Conservation (phyloP, 177 flowering plant species). For the Tripterygium wilfordii region DNA sequence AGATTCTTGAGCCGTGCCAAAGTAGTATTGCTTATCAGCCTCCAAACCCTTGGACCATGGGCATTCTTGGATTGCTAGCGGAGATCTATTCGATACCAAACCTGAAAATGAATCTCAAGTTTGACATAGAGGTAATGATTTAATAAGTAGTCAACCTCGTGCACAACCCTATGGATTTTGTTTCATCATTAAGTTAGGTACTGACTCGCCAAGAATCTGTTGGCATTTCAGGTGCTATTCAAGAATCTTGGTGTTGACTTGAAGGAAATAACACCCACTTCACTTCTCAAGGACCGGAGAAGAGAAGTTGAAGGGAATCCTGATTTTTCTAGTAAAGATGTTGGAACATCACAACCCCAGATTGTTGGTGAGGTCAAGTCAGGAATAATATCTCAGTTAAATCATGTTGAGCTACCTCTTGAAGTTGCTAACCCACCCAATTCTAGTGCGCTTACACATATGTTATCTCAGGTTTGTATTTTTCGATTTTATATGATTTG, state of each 20-base stretch:
- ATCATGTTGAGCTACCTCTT: constrained; percentile 73
- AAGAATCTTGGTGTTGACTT: constrained; percentile 82
- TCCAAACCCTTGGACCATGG: constrained; percentile 99
- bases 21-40: constrained; percentile 87
- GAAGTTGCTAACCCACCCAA: constrained; percentile 59
- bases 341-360: constrained; percentile 61
- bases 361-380: constrained; percentile 63
- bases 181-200: too few species aligned
- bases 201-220: too few species aligned
- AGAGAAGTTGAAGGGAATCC: constrained; percentile 95
- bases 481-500: background rate
- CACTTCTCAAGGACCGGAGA: constrained; percentile 76
- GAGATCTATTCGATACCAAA: constrained; percentile 96
- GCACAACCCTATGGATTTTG: too few species aligned
- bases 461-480: constrained; percentile 56
- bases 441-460: constrained; percentile 50
- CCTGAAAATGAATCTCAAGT: constrained; percentile 94
- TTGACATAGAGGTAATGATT: constrained; percentile 93
- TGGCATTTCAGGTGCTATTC: constrained; percentile 65
- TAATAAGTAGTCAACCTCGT: too few species aligned
- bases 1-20: constrained; percentile 92
- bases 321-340: constrained; percentile 92
- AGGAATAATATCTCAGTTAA: constrained; percentile 40
- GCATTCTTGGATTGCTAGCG: constrained; percentile 75
- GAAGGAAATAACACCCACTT: constrained; percentile 79